Evolutionary conservation across 768 basidiomycete genomes (phyloP), one percentile per base, ranked within the genome.

Genomic region (Piloderma croceum): DNA sequence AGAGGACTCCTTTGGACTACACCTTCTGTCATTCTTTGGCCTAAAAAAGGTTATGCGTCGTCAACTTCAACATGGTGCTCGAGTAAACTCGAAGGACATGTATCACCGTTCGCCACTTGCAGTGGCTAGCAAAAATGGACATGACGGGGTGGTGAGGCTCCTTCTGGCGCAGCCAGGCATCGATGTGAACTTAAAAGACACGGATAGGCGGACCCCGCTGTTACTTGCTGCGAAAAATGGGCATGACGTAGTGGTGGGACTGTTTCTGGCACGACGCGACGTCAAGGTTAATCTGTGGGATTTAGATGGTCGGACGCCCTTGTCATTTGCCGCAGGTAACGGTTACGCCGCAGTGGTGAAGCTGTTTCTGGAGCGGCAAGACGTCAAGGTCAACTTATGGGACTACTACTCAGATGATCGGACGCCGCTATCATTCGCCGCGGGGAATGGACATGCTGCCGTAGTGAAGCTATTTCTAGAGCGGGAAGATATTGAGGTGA

Each of bases 21-120:
- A 46, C 17, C 12, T 46, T 7, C 21, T 18, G 31, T 5, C 43
- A n/a, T 37, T 31, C 24, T 31, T 38, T 29, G 45, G 44, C 34
- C 27, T 46, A 25, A 6, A 4, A 2, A 11, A 39, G 18, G 38
- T 20, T 15, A 20, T 39, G 24, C 15, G 20, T 17, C 36, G 33
- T 45, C 17, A 38, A 17, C 31, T 46, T 6, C 35, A 21, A 6
- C 32, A 39, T 18, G 44, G 43, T n/a, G 36, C 32, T n/a, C 11
- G 22, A 10, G 19, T 27, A 12, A 32, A 46, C 24, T 7, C 17
- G n/a, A 29, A 27, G 7, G 45, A 46, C 31, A n/a, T n/a, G n/a
- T n/a, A n/a, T n/a, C n/a, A n/a, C n/a, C n/a, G n/a, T 31, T 31
- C 29, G 10, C 29, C 29, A 31, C 29, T 31, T 15, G 29, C 10